Evolutionary conservation across 805 yeast genomes (phyloP), one percentile per base, ranked within the genome.

Genomic region (Candida chilensis): DNA sequence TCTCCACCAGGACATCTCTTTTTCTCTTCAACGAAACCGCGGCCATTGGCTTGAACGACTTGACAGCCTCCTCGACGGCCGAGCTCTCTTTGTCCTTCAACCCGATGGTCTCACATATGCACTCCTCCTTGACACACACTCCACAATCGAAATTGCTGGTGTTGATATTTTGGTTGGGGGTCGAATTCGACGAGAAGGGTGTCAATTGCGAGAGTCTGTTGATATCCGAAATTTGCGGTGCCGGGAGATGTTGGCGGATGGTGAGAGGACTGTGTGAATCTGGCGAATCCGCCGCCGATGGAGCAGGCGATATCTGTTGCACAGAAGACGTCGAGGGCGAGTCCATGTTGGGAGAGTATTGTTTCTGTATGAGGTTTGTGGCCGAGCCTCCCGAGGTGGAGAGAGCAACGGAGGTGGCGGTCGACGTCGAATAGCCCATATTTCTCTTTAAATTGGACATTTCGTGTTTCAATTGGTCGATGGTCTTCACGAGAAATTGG

Each of bases 71-170:
- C 36, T 59, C 57, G 24, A 42, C 27, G 43, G 45, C 39, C 41
- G 31, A 41, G 37, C n/a, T 19, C 24, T 31, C 9, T 22, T 21
- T 5, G 20, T 44, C 47, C 32, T 60, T 64, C 29, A 69, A 42
- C 3, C 77, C 76, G 7, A 56, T 67, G 21, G 51, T 49, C 37
- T 68, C 86, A 48, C 88, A 80, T 10, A 79, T 49, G 45, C 88
- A 81, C 33, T 68, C 76, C 30, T 78, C 86, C 46, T 77, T 77
- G 25, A 60, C 49, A 47, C 88, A 80, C n/a, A 74, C 71, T 3
- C 77, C 80, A 48, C 88, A 80, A 33, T 60, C 64, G n/a, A 26
- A 18, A 15, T 24, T 30, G 25, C 17, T 5, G 11, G 14, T 5
- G 8, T 10, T 5, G 27, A n/a, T n/a, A n/a, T n/a, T n/a, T n/a